Evolutionary conservation across 176 grass and related monocot species (phyloP).

Genomic region (barley (Hordeum vulgare)): MorexV3_pseudomolecules_assembly NC_058518.1:299475169-299475668

Average conservation of each 20-base stretch:
- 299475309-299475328: neutral
- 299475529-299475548: neutral
- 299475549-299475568: neutral
- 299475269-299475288: neutral
- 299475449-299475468: neutral
- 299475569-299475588: neutral
- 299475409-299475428: neutral
- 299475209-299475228: constrained; percentile 68
- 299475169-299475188: constrained; percentile 65
- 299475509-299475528: neutral
- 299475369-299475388: neutral
- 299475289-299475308: constrained; percentile 8
- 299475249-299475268: constrained; percentile 39
- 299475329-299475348: neutral
- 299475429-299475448: neutral
- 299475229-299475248: constrained; percentile 95
- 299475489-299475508: neutral
- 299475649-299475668: no score
- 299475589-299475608: neutral
- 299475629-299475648: no score
- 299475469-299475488: neutral
- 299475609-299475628: no score
- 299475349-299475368: neutral
- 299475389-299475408: neutral
- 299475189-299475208: constrained; percentile 61